phyloP scores from a whole-genome alignment of 345 rosid genomes.

The Capsella bursapastoris region DNA sequence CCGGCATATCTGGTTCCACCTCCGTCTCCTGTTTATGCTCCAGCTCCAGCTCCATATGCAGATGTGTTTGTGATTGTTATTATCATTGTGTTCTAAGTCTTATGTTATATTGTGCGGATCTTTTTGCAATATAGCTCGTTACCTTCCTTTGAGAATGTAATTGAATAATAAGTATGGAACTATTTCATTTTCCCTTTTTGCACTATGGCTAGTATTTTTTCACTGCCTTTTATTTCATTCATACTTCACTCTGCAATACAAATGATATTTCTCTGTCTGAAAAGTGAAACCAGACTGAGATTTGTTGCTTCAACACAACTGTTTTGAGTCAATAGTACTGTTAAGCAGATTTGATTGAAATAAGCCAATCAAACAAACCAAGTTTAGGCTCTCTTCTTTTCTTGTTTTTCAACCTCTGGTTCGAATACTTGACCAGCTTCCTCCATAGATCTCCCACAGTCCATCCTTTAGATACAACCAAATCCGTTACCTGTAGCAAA shows the following conservation, averaged over 20 bases:
- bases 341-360: constrained; percentile 48
- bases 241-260: constrained; percentile 2
- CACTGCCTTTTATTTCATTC: not conserved
- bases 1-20: not conserved
- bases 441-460: constrained; percentile 86
- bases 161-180: not conserved
- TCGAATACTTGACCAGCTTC: constrained; percentile 65
- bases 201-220: not conserved
- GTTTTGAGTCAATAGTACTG: not conserved
- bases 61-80: not conserved
- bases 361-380: constrained; percentile 82
- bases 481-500: constrained; percentile 49
- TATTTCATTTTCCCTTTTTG: not conserved
- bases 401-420: constrained; percentile 50
- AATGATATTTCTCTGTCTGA: not conserved
- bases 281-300: constrained; percentile 4
- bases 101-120: not conserved
- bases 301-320: not conserved
- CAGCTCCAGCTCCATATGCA: too few relatives aligned
- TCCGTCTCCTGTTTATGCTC: not conserved
- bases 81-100: not conserved
- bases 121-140: not conserved
- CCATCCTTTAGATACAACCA: constrained; percentile 70
- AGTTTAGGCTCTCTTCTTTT: constrained; percentile 48
- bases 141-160: not conserved